phyloP scores from a whole-genome alignment of 352 stramenopile genomes.

The Phytophthora vignae region DNA sequence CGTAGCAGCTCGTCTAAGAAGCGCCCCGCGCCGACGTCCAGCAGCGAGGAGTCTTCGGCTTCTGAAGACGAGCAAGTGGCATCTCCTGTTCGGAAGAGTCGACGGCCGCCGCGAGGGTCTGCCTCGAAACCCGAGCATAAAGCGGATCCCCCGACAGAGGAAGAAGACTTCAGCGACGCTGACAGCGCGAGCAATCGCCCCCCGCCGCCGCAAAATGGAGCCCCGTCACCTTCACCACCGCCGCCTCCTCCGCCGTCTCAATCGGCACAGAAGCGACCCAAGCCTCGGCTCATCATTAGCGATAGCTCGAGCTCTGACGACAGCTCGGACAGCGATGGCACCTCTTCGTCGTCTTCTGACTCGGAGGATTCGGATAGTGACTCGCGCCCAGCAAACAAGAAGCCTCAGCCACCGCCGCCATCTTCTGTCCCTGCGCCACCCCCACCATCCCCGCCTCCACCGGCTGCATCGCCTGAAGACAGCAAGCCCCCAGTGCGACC shows the following conservation, averaged over 20 bases:
- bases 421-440: slow-evolving; percentile 33
- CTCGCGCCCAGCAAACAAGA: slow-evolving; percentile 13
- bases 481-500: slow-evolving; percentile 18
- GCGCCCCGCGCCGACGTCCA: slow-evolving; percentile 28
- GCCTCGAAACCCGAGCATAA: slow-evolving; percentile 13
- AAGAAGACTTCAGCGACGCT: slow-evolving; percentile 27
- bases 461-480: slow-evolving; percentile 21
- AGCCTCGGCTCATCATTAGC: slow-evolving; percentile 56
- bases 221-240: slow-evolving; percentile 25
- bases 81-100: slow-evolving; percentile 35
- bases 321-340: slow-evolving; percentile 41
- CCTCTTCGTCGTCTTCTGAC: slow-evolving; percentile 54
- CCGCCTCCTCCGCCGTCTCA: slow-evolving; percentile 40
- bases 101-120: slow-evolving; percentile 14
- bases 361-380: slow-evolving; percentile 47
- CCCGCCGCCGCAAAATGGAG: slow-evolving; percentile 21
- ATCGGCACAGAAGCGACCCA: slow-evolving; percentile 36
- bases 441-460: slow-evolving; percentile 40
- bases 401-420: slow-evolving; percentile 28
- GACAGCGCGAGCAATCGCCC: slow-evolving; percentile 18
- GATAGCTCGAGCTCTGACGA: slow-evolving; percentile 76
- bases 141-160: slow-evolving; percentile 26
- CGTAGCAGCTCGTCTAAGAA: slow-evolving; percentile 37
- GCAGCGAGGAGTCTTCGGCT: slow-evolving; percentile 32
- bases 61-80: slow-evolving; percentile 29